Conservation (phyloP, 345 rosid species). For the Orychophragmus violaceus region DNA sequence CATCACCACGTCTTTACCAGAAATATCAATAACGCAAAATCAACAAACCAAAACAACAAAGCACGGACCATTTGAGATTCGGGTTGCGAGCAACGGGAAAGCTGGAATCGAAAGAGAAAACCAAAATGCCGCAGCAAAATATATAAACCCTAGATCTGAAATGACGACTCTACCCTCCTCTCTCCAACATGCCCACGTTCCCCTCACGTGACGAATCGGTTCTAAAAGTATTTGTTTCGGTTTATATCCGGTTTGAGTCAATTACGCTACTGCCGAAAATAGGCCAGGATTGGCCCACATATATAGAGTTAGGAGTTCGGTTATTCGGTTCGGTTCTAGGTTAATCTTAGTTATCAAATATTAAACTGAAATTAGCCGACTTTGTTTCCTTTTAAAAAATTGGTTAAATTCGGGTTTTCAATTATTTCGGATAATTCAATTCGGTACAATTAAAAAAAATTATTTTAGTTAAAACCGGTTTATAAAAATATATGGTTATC, state of each 20-base stretch:
- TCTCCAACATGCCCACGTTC: not conserved
- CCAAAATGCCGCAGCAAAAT: not conserved
- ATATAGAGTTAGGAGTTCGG: no score
- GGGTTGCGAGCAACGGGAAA: not conserved
- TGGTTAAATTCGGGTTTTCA: no score
- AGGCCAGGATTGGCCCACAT: not conserved
- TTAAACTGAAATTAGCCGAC: no score
- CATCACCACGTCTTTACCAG: not conserved
- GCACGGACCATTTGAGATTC: conserved; percentile 22
- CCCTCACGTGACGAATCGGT: conserved; percentile 4
- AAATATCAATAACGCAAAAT: not conserved
- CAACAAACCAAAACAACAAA: not conserved
- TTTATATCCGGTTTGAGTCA: not conserved
- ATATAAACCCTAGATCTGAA: conserved; percentile 25
- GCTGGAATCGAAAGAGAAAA: not conserved
- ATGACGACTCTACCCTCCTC: conserved; percentile 8
- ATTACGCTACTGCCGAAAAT: not conserved
- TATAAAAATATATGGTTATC: no score
- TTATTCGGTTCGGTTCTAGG: no score
- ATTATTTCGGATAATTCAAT: no score
- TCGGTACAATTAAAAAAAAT: no score
- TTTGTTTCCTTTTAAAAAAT: no score
- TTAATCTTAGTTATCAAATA: no score
- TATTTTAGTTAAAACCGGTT: no score
- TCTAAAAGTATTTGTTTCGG: not conserved